Percentiles rank a stretch among this genome's conserved stretches.
phyloP scores from a whole-genome alignment of 208 protist genomes.

The Wallacemonas rigidus region DNA sequence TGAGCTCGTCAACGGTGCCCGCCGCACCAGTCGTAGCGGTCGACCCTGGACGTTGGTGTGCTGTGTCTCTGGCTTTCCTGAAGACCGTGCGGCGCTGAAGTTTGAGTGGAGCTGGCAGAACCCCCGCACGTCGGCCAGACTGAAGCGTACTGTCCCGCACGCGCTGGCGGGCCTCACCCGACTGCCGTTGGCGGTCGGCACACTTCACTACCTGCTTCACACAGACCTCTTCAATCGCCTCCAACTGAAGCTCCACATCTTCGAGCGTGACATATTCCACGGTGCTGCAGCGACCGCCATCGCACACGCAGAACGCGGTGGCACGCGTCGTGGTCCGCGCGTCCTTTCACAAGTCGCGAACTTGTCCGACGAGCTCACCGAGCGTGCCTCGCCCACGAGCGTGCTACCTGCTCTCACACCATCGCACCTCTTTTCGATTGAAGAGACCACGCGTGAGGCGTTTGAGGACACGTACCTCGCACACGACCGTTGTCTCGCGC shows the following conservation, averaged over 20 bases:
- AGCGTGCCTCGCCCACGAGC: background rate
- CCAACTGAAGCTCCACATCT: slow-evolving; percentile 73
- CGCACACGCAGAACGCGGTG: slow-evolving; percentile 2
- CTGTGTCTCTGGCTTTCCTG: slow-evolving; percentile 92
- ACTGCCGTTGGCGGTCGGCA: slow-evolving; percentile 64
- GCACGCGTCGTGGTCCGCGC: too few species aligned
- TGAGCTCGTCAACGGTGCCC: slow-evolving; percentile 90
- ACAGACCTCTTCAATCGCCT: slow-evolving; percentile 67
- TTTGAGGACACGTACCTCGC: slow-evolving; percentile 58
- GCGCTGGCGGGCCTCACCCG: slow-evolving; percentile 39
- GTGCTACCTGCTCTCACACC: slow-evolving; percentile 34
- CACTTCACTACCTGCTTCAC: slow-evolving; percentile 57
- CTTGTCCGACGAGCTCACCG: background rate
- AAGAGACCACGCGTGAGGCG: slow-evolving; percentile 46
- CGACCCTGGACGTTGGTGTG: slow-evolving; percentile 92
- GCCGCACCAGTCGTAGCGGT: slow-evolving; percentile 66
- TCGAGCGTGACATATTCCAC: slow-evolving; percentile 46
- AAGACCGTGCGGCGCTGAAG: slow-evolving; percentile 90
- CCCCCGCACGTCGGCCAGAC: slow-evolving; percentile 56
- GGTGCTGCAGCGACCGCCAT: slow-evolving; percentile 31
- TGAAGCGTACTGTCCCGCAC: slow-evolving; percentile 37
- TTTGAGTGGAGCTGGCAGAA: slow-evolving; percentile 97
- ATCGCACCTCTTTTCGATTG: slow-evolving; percentile 55
- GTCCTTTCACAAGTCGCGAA: too few species aligned
- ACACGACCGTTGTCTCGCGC: slow-evolving; percentile 37